These are phyloP conservation scores for Kazachstania martiniae DNA, from an alignment of 805 yeast genomes.

Conservation along the genomic window DNA sequence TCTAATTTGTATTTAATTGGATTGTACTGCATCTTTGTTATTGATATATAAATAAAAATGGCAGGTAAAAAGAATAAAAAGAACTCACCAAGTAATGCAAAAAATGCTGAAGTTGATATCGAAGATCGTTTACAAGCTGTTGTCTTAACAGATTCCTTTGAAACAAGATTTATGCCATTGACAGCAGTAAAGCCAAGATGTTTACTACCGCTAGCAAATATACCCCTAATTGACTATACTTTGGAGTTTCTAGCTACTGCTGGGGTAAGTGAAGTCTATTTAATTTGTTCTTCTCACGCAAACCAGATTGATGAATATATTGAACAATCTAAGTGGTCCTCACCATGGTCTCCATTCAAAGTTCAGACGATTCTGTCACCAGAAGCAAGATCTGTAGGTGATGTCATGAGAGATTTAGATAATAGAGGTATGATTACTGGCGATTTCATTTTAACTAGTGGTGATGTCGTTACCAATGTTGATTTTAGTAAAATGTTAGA, in stretches of 20 bases:
- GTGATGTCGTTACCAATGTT: conserved; percentile 91
- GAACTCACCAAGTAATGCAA: conserved; percentile 11
- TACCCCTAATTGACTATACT: conserved; percentile 90
- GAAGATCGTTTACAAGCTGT: conserved; percentile 85
- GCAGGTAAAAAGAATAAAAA: conserved; percentile 23
- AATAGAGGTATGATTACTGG: conserved; percentile 81
- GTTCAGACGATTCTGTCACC: conserved; percentile 71
- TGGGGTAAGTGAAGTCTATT: conserved; percentile 78
- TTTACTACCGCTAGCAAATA: conserved; percentile 81
- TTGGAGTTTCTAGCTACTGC: conserved; percentile 87
- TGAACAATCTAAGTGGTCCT: conserved; percentile 58
- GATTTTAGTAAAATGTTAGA: conserved; percentile 65
- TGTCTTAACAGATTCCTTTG: conserved; percentile 87
- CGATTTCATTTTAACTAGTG: conserved; percentile 82
- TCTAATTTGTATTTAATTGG: no score
- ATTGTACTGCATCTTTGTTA: no score
- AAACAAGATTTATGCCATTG: conserved; percentile 86
- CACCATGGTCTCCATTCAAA: conserved; percentile 66
- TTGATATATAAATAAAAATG: conserved; percentile 11
- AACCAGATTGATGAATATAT: conserved; percentile 79
- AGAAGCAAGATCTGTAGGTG: conserved; percentile 89
- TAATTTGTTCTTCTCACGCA: conserved; percentile 86
- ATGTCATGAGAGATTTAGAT: conserved; percentile 93
- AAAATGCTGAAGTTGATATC: conserved; percentile 47
- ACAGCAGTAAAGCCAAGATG: conserved; percentile 83